phyloP scores from a whole-genome alignment of 2,329 filamentous ascomycete species.

The Delphinella strobiligena region DNA sequence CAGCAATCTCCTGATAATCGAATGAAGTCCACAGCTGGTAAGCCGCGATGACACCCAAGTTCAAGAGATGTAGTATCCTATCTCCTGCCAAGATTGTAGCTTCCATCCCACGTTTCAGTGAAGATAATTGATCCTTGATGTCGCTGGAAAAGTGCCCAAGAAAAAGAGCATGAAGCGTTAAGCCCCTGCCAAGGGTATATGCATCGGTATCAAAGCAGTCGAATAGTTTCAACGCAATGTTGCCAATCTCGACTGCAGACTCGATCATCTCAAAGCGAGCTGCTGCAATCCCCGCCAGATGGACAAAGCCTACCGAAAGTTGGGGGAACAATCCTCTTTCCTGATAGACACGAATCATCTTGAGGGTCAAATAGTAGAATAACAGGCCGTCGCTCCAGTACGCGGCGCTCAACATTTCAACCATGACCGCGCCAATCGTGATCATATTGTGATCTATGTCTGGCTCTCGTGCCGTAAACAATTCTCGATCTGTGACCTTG shows the following conservation, averaged over 20 bases:
- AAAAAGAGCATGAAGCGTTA: slow-evolving; percentile 58
- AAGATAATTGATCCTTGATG: slow-evolving; percentile 44
- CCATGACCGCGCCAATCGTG: slow-evolving; percentile 56
- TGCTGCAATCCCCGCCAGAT: slow-evolving; percentile 55
- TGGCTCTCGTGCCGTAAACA: slow-evolving; percentile 31
- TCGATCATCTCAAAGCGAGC: slow-evolving; percentile 59
- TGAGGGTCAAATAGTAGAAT: slow-evolving; percentile 60
- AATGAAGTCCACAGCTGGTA: slow-evolving; percentile 60
- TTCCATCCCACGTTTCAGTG: slow-evolving; percentile 55
- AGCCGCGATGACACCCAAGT: slow-evolving; percentile 54
- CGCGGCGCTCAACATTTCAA: slow-evolving; percentile 56
- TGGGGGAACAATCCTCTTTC: slow-evolving; percentile 55
- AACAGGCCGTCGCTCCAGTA: slow-evolving; percentile 62
- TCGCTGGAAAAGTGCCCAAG: slow-evolving; percentile 57
- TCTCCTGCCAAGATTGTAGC: slow-evolving; percentile 56
- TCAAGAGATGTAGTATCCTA: slow-evolving; percentile 58
- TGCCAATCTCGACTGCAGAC: slow-evolving; percentile 54
- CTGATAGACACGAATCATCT: slow-evolving; percentile 56
- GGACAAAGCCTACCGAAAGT: slow-evolving; percentile 54
- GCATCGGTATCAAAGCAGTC: slow-evolving; percentile 48
- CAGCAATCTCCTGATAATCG: slow-evolving; percentile 56
- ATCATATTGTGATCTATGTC: slow-evolving; percentile 40
- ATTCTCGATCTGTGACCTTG: slow-evolving; percentile 23
- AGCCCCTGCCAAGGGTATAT: slow-evolving; percentile 55
- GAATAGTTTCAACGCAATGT: slow-evolving; percentile 51